These are phyloP conservation scores for Barnettozyma salicaria DNA, from an alignment of 805 yeast genomes.

Conservation along the genomic window DNA sequence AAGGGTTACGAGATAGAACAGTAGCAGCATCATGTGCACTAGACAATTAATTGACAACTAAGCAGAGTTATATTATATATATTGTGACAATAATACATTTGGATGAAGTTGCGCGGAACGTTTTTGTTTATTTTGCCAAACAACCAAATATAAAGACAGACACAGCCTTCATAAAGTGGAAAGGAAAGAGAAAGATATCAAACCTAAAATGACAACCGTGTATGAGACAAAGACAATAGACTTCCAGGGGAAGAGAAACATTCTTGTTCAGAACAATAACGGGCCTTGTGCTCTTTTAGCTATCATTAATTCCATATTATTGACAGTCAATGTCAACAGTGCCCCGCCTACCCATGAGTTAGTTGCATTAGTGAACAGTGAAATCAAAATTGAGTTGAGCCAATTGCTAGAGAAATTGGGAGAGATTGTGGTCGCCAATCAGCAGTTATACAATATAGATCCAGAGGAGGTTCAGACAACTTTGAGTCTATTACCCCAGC, in stretches of 20 bases:
- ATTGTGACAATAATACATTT: no score
- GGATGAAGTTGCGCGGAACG: no score
- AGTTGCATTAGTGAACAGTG: slow-evolving; percentile 29
- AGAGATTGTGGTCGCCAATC: slow-evolving; percentile 35
- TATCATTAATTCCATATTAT: slow-evolving; percentile 59
- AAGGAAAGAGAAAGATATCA: not conserved
- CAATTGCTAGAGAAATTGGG: slow-evolving; percentile 47
- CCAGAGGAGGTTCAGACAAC: slow-evolving; percentile 36
- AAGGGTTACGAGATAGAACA: no score
- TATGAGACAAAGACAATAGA: slow-evolving; percentile 20
- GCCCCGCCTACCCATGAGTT: slow-evolving; percentile 24
- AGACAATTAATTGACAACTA: no score
- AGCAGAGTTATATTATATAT: no score
- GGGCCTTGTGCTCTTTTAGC: slow-evolving; percentile 91
- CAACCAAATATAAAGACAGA: no score
- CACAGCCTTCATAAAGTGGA: no score
- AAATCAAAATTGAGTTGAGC: slow-evolving; percentile 30
- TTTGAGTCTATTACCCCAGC: slow-evolving; percentile 50
- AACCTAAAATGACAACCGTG: slow-evolving; percentile 1
- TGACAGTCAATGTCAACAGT: slow-evolving; percentile 35
- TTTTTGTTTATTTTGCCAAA: no score
- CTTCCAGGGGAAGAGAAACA: slow-evolving; percentile 31
- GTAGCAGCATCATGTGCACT: no score
- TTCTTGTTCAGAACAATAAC: slow-evolving; percentile 70
- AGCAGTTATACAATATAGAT: slow-evolving; percentile 22